phyloP scores from a whole-genome alignment of 768 basidiomycete species.

The Chalciporus pseudorubinellus region DNA sequence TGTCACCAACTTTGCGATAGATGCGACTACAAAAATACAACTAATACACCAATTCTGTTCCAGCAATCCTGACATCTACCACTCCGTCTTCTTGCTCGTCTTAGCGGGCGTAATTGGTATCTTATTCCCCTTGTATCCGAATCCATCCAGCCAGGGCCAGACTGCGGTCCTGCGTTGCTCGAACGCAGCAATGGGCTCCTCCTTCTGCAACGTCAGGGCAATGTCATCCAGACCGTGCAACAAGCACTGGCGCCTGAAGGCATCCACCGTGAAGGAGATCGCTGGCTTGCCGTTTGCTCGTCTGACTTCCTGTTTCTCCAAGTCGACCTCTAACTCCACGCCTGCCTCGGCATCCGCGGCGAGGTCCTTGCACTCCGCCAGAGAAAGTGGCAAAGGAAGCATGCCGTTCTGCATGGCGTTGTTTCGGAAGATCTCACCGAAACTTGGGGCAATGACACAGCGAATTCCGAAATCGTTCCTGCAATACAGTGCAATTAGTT shows the following conservation, averaged over 20 bases:
- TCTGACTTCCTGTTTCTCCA: conserved; percentile 77
- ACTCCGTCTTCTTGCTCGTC: conserved; percentile 59
- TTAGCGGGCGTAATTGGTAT: conserved; percentile 53
- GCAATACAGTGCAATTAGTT: conserved; percentile 3
- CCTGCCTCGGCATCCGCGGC: conserved; percentile 76
- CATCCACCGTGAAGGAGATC: conserved; percentile 78
- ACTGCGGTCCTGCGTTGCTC: conserved; percentile 71
- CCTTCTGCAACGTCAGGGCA: conserved; percentile 86
- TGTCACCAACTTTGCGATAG: conserved; percentile 1
- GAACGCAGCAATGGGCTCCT: conserved; percentile 67
- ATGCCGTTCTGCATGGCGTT: conserved; percentile 94
- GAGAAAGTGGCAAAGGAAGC: conserved; percentile 74
- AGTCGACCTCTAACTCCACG: conserved; percentile 76
- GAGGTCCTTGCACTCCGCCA: conserved; percentile 66
- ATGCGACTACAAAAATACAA: not conserved
- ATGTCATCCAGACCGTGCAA: conserved; percentile 97
- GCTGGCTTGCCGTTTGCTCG: conserved; percentile 69
- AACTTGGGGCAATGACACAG: conserved; percentile 83
- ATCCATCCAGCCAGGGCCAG: conserved; percentile 98
- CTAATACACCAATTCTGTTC: not conserved
- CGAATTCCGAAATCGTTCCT: conserved; percentile 90
- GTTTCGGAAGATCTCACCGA: conserved; percentile 88
- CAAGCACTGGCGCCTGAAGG: conserved; percentile 91
- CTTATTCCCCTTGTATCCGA: conserved; percentile 81
- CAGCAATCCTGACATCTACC: conserved; percentile 42